Percentiles rank a stretch among this genome's conserved stretches.
Evolutionary conservation across 176 grass and related monocot species (phyloP).

Genomic region (sorghum (Sorghum bicolor)): DNA sequence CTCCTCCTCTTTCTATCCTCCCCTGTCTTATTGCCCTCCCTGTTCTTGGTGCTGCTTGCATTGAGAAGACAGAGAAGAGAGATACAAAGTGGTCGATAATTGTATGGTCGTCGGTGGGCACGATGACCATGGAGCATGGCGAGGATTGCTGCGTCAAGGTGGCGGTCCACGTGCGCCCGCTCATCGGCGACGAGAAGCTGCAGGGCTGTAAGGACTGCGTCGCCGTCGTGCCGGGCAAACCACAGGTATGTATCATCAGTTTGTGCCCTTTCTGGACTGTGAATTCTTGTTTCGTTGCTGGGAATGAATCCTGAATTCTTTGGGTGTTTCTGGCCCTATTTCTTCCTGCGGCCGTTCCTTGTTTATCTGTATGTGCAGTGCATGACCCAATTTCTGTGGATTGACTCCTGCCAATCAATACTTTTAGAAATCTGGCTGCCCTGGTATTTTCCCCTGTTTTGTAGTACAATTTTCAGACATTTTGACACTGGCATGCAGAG

Average conservation of each 20-base stretch:
- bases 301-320: not conserved
- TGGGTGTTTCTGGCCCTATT: not conserved
- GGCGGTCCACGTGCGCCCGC: slow-evolving; percentile 88
- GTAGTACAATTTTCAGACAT: not conserved
- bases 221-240: slow-evolving; percentile 62
- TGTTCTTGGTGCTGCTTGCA: slow-evolving; percentile 5
- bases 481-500: not conserved
- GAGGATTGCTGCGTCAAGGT: slow-evolving; percentile 99
- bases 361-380: not conserved
- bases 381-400: slow-evolving; percentile 25
- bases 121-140: slow-evolving; percentile 88
- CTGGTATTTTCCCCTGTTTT: not conserved
- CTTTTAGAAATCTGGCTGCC: not conserved
- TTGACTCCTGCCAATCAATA: slow-evolving; percentile 2
- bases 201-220: slow-evolving; percentile 97
- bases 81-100: not conserved
- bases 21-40: slow-evolving; percentile 22
- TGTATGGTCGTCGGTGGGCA: slow-evolving; percentile 43
- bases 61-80: not conserved
- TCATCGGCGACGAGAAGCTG: slow-evolving; percentile 96
- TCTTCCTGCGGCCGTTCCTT: not conserved
- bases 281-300: not conserved
- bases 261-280: not conserved
- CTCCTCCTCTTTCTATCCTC: not conserved
- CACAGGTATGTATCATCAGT: slow-evolving; percentile 64